Base-by-base conservation (phyloP, 2,329 filamentous ascomycete species). In the Dothistroma pini region DNA sequence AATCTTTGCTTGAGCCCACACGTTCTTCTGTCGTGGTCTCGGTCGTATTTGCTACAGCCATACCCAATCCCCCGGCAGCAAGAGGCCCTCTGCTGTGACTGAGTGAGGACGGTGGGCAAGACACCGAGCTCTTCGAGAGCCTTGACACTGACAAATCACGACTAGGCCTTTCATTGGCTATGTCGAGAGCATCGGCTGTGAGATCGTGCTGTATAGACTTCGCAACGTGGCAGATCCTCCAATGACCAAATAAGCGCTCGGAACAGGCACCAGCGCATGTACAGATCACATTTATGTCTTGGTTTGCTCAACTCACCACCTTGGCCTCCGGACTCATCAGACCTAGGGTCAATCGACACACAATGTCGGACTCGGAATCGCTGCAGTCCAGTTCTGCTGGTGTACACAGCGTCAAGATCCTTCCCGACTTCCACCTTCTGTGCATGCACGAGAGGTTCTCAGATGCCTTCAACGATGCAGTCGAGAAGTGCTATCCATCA, bases 361-460 rank as follows among this genome's bases (percentile, higher is more conserved):
- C 16, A 4, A 44, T 44, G 41, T 8, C 41, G n/a, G 16, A 44
- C 9, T 4, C n/a, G 1, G 41, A 38, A 5, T n/a, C 16, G 2
- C 41, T 19, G 41, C 11, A 8, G 14, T 44, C 41, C 41, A 44
- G 16, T n/a, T 5, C 41, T 0, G n/a, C 41, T 44, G 41, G 14
- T 4, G 8, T 14, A n/a, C 41, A 31, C 29, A 53, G 21, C 9
- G n/a, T 29, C 55, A 19, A 25, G n/a, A 57, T 58, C 57, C 68
- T 80, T 60, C 78, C 78, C 4, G 67, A 74, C 22, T 75, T 80
- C 55, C 70, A 76, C 48, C 74, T 81, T 41, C 75, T 81, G 54
- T 79, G 77, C 71, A 75, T 76, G 38, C 29, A 69, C 12, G 22
- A 32, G 25, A 71, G 77, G n/a, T 48, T 68, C 19, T 59, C 66